Percentiles rank a stretch among this genome's conserved stretches.
Conservation (phyloP, 768 basidiomycete species). For the Suillus plorans region DNA sequence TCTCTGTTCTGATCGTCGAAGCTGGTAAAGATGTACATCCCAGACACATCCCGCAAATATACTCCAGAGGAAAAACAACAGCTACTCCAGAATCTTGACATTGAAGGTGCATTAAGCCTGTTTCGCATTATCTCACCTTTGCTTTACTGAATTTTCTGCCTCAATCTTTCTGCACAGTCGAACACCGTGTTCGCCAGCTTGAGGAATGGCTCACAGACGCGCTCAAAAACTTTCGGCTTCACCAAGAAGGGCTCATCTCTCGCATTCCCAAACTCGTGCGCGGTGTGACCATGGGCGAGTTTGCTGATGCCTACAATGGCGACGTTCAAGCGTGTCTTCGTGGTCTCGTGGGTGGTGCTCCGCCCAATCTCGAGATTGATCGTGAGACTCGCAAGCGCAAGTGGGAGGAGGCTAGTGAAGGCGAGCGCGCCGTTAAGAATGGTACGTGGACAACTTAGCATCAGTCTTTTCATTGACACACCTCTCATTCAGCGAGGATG, state of each 20-base stretch:
- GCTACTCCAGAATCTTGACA: constrained; percentile 72
- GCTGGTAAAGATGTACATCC: constrained; percentile 20
- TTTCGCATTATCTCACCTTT: not conserved
- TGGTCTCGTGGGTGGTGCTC: constrained; percentile 52
- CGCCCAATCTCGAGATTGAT: constrained; percentile 55
- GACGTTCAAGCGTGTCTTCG: constrained; percentile 70
- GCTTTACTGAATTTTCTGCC: constrained; percentile 6
- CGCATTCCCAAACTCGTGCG: constrained; percentile 77
- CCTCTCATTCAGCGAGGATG: constrained; percentile 38
- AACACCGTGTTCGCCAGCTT: constrained; percentile 72
- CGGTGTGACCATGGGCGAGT: constrained; percentile 71
- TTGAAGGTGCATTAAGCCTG: constrained; percentile 57
- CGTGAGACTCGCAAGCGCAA: constrained; percentile 72
- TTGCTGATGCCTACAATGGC: constrained; percentile 75
- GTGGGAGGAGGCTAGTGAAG: constrained; percentile 52
- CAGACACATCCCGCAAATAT: constrained; percentile 34
- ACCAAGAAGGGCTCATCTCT: constrained; percentile 72
- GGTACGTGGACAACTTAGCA: constrained; percentile 40
- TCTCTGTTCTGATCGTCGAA: not conserved
- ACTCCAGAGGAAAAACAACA: constrained; percentile 73
- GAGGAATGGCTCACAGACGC: constrained; percentile 73
- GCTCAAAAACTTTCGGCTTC: constrained; percentile 71
- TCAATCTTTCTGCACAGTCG: constrained; percentile 36
- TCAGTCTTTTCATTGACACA: not conserved
- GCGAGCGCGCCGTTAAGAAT: constrained; percentile 54